These are phyloP conservation scores for Thraustochytrium striatum DNA, from an alignment of 352 stramenopile species.

Conservation along the genomic window DNA sequence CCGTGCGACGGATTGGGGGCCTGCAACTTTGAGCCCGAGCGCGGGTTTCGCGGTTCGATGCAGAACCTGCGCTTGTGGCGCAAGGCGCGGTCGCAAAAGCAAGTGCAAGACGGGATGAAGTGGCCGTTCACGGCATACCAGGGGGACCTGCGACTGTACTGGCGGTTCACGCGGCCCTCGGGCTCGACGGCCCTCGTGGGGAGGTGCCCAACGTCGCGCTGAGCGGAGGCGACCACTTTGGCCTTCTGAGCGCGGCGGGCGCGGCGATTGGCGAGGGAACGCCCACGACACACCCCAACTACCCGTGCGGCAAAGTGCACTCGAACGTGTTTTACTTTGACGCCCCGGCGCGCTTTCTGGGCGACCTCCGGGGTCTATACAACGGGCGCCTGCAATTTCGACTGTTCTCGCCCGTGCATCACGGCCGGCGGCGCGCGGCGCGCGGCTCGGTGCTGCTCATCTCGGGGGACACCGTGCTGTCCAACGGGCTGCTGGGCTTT, in stretches of 20 bases:
- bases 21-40: neutral
- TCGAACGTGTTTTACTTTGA: slow-evolving; percentile 24
- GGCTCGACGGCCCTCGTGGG: neutral
- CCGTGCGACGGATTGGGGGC: too few relatives aligned
- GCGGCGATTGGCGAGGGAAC: neutral
- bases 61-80: slow-evolving; percentile 18
- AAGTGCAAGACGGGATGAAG: slow-evolving; percentile 10
- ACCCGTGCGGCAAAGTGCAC: slow-evolving; percentile 7
- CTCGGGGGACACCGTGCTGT: neutral
- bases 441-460: neutral
- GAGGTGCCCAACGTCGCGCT: neutral
- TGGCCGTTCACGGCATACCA: slow-evolving; percentile 22
- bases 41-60: neutral
- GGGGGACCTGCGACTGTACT: slow-evolving; percentile 3
- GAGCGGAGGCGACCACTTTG: neutral
- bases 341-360: neutral
- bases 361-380: neutral
- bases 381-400: slow-evolving; percentile 23
- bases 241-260: neutral
- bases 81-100: neutral
- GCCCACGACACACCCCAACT: neutral
- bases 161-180: slow-evolving; percentile 20
- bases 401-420: slow-evolving; percentile 4
- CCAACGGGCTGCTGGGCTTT: slow-evolving; percentile 1
- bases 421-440: neutral